phyloP scores from a whole-genome alignment of 345 rosid species.

The Aquilaria malaccensis region DNA sequence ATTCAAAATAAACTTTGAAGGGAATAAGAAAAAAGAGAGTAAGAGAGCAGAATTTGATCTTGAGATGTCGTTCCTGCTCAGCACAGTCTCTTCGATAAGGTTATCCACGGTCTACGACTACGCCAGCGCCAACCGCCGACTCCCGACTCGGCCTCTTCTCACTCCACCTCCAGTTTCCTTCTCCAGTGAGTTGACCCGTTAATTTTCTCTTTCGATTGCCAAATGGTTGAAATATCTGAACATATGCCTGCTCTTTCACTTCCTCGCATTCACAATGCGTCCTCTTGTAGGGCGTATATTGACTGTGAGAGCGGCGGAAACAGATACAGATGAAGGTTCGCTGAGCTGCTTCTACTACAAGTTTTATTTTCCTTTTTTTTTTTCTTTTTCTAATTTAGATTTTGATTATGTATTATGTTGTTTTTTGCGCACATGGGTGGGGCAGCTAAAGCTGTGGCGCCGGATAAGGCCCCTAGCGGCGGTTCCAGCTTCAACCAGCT shows the following conservation, averaged over 20 bases:
- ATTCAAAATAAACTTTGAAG: neutral
- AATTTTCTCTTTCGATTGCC: constrained; percentile 8
- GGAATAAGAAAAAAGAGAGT: neutral
- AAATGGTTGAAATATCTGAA: neutral
- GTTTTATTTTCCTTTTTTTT: neutral
- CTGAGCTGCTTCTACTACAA: neutral
- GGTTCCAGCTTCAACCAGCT: constrained; percentile 94
- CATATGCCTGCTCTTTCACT: constrained; percentile 5
- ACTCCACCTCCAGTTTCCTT: constrained; percentile 36
- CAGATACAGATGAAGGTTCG: constrained; percentile 74
- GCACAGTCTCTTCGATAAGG: constrained; percentile 36
- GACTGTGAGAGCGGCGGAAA: constrained; percentile 71
- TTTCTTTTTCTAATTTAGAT: neutral
- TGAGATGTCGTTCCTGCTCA: constrained; percentile 61
- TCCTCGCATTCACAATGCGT: neutral
- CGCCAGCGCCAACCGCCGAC: constrained; percentile 17
- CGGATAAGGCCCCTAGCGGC: constrained; percentile 64
- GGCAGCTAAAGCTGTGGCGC: constrained; percentile 56
- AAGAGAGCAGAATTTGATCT: neutral
- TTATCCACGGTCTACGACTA: constrained; percentile 16
- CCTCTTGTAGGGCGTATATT: constrained; percentile 46
- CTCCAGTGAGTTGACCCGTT: constrained; percentile 44
- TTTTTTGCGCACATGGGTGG: neutral
- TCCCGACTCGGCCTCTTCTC: constrained; percentile 24
- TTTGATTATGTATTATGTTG: neutral